phyloP scores from a whole-genome alignment of 768 basidiomycete species.

The Plicaturopsis crispa region DNA sequence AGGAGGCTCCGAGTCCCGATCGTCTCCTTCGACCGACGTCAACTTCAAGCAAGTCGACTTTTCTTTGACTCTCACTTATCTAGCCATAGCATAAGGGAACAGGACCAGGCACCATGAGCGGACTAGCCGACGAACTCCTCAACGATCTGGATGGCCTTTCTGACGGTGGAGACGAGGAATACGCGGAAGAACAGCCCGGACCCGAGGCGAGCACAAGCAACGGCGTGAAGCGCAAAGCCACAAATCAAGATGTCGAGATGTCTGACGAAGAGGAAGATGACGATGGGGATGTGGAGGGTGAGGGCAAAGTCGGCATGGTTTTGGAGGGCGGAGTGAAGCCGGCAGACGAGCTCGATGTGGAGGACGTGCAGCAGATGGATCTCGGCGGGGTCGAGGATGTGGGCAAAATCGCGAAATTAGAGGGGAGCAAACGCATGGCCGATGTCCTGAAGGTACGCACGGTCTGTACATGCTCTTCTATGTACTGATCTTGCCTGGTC shows the following conservation, averaged over 20 bases:
- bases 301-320: conserved; percentile 42
- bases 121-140: conserved; percentile 86
- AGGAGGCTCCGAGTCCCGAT: too few species aligned
- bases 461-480: conserved; percentile 1
- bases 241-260: conserved; percentile 46
- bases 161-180: conserved; percentile 48
- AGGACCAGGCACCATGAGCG: conserved; percentile 67
- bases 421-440: conserved; percentile 79
- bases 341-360: conserved; percentile 91
- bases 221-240: conserved; percentile 60
- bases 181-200: conserved; percentile 34
- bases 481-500: background rate
- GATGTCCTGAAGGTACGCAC: conserved; percentile 71
- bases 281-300: conserved; percentile 31
- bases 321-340: conserved; percentile 85
- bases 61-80: too few species aligned
- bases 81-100: too few species aligned
- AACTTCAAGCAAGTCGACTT: too few species aligned
- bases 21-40: too few species aligned
- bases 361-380: conserved; percentile 94
- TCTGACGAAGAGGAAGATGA: conserved; percentile 46
- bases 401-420: conserved; percentile 78
- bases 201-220: conserved; percentile 19
- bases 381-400: conserved; percentile 81
- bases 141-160: conserved; percentile 88